A percentile compares a stretch with the other conserved stretches of the same genome.
These are phyloP conservation scores for Tephrocybe sp. DNA, from an alignment of 768 basidiomycete genomes.

Conservation along the genomic window DNA sequence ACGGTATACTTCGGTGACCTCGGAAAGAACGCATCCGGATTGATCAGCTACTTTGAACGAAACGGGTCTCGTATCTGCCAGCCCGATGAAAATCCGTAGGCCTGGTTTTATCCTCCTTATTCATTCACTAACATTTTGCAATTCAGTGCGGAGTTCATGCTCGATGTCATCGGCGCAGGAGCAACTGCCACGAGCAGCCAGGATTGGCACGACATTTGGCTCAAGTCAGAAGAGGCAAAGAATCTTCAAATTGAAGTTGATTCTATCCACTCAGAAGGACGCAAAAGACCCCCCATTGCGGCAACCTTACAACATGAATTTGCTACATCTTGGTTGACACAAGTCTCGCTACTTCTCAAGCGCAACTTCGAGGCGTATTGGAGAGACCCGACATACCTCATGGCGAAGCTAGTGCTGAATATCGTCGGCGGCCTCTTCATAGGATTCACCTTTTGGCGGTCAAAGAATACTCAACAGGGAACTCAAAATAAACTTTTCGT, in stretches of 20 bases:
- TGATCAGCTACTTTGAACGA: conserved; percentile 73
- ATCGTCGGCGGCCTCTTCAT: conserved; percentile 55
- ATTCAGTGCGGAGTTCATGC: conserved; percentile 58
- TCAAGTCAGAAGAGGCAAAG: conserved; percentile 43
- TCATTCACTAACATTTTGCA: not conserved
- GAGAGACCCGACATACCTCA: conserved; percentile 57
- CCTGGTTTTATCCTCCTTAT: not conserved
- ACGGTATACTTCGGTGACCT: conserved; percentile 74
- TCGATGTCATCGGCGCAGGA: conserved; percentile 75
- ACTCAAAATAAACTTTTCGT: conserved; percentile 68
- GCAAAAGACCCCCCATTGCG: conserved; percentile 33
- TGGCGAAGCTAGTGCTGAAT: conserved; percentile 57
- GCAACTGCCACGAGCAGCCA: conserved; percentile 50
- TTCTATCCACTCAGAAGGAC: conserved; percentile 47
- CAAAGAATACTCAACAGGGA: conserved; percentile 52
- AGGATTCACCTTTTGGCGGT: conserved; percentile 61
- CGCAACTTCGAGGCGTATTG: conserved; percentile 49
- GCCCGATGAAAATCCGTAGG: conserved; percentile 70
- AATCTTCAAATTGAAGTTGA: conserved; percentile 38
- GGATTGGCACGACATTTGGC: conserved; percentile 64
- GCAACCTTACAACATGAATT: conserved; percentile 41
- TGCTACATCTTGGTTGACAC: conserved; percentile 52
- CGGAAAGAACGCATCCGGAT: conserved; percentile 55
- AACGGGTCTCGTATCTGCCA: conserved; percentile 65
- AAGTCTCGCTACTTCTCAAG: conserved; percentile 39